Base-by-base conservation (phyloP, 1,284 basidiomycete species). In the Sanguinoderma infundibulare region DNA sequence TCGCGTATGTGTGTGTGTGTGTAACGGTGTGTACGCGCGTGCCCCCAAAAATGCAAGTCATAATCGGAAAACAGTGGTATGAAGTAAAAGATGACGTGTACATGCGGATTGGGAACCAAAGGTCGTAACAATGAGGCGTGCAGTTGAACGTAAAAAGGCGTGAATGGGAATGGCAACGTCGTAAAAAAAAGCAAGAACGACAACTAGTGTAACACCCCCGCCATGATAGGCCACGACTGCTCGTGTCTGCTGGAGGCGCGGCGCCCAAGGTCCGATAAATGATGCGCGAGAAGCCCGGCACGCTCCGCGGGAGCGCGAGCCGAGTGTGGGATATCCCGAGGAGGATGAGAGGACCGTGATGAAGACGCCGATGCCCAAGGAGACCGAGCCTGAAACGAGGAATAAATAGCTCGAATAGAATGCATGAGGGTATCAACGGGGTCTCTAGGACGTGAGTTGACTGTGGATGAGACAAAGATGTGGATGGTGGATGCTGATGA, bases 361-460 rank as follows among this genome's bases (percentile, higher is more conserved):
- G n/a, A 44, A 38, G 47, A 57, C 24, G 36, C 30, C 40, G 53
- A 55, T 32, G 17, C 28, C 12, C 28, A 49, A n/a, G 30, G 24
- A 35, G 30, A 51, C 30, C 15, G 49, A 51, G 49, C 32, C 32
- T 24, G 46, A 32, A 8, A 26, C 15, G 24, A 47, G 57, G 36
- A 42, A 67, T 63, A 64, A 61, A 63, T 64, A 67, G 63, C 62
- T 56, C 53, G 44, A 63, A 63, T 62, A 59, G 59, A 60, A 57
- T 59, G 49, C 38, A 42, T 40, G 34, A 53, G 15, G 35, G 46
- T 30, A 53, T 44, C 24, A 44, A 44, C 35, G 22, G 47, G 53
- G 53, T 15, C 34, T 36, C 39, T 40, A 42, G 38, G 39, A 36
- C 8, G 22, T 8, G 50, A 22, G 53, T 35, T 5, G 40, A 22